Base-by-base conservation (phyloP, 2,329 filamentous ascomycete species). In the Colletotrichum camelliae region DNA sequence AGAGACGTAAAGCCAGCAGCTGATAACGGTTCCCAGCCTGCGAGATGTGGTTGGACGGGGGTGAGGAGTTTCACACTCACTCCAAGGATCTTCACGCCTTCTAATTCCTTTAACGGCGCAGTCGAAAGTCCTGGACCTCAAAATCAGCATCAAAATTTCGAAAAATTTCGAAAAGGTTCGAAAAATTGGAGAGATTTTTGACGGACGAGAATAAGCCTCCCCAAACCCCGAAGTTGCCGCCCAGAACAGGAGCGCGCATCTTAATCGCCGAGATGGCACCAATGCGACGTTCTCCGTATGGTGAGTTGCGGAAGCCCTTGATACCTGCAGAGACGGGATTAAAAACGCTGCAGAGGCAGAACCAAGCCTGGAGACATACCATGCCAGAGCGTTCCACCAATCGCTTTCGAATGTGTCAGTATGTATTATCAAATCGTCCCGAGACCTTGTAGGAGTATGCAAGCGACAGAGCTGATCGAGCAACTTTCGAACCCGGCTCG, bases 221-320 rank as follows among this genome's bases (percentile, higher is more conserved):
- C 58, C 58, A 98, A 73, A 98, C 95, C 81, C 96, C 96, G 81
- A 98, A 99, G 89, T 99, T 99, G 82, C 97, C 97, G 82, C 97
- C 97, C 64, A 98, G 91, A 39, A 98, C 96, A 4, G 97, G 97
- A 57, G 97, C 97, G 83, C 97, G 94, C 83, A 97, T 96, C 90
- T 99, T 99, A 87, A 99, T 96, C 76, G 97, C 97, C 81, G 96
- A 98, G 87, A 99, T 91, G 80, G 97, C 95, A 84, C 97, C 97
- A 89, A 98, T 96, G 85, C 96, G 92, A 84, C 97, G 92, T 89
- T 99, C 97, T 84, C 97, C 97, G 85, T 98, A 95, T 48, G 95
- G 95, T 75, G 93, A 95, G 88, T 95, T 97, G 84, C 96, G 90
- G 88, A 95, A 97, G 75, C 96, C 97, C 88, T 99, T 99, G 79